Conservation (phyloP, 179 eudicot species). For the Nepenthes alata region DNA sequence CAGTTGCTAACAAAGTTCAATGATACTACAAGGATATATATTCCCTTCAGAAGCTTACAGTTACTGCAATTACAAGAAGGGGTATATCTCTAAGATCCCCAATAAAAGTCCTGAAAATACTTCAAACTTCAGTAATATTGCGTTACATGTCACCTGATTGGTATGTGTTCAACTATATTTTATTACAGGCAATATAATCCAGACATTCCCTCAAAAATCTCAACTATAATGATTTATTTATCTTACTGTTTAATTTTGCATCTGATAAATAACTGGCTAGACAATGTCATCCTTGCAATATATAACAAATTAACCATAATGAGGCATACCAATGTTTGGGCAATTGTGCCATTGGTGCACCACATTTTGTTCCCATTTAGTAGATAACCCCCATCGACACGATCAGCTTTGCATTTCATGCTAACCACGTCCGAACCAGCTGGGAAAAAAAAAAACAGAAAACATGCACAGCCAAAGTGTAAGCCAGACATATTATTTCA, state of each 20-base stretch:
- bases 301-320: background rate
- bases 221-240: no score
- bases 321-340: constrained; percentile 73
- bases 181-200: no score
- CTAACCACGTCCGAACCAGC: constrained; percentile 99
- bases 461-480: constrained; percentile 7
- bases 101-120: background rate
- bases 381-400: constrained; percentile 74
- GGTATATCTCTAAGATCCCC: background rate
- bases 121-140: background rate
- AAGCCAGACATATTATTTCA: background rate
- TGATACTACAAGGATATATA: background rate
- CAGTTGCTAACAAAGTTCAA: background rate
- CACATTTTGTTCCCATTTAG: constrained; percentile 98
- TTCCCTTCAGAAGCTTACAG: background rate
- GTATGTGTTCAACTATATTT: no score
- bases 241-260: background rate
- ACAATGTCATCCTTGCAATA: background rate
- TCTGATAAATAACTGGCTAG: background rate
- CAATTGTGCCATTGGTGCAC: constrained; percentile 97
- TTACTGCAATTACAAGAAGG: background rate
- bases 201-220: no score
- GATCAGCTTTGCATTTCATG: constrained; percentile 97
- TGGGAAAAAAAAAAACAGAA: constrained; percentile 14
- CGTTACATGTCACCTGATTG: no score